Conservation (phyloP, 1,139 yeast genomes). For the Geotrichum citri-aurantii region DNA sequence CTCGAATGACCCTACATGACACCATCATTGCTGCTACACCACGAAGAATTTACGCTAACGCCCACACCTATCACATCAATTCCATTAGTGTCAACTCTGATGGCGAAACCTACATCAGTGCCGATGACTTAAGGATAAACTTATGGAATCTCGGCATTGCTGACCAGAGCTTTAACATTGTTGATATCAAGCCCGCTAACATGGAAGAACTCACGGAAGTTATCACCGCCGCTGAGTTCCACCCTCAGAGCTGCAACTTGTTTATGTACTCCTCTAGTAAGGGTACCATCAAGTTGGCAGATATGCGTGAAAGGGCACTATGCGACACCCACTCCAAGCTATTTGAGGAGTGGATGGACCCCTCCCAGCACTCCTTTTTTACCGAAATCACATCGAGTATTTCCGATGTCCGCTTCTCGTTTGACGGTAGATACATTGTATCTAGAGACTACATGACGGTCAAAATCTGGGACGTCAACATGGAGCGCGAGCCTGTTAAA, state of each 20-base stretch:
- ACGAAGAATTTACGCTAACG: slow-evolving; percentile 84
- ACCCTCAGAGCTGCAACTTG: slow-evolving; percentile 84
- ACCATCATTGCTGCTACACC: slow-evolving; percentile 95
- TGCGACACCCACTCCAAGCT: slow-evolving; percentile 87
- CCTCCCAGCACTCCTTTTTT: slow-evolving; percentile 88
- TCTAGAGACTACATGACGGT: slow-evolving; percentile 96
- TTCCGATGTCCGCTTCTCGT: slow-evolving; percentile 87
- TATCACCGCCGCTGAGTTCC: slow-evolving; percentile 96
- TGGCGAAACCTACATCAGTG: slow-evolving; percentile 88
- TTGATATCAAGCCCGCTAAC: slow-evolving; percentile 94
- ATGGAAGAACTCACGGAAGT: slow-evolving; percentile 99
- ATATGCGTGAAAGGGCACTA: slow-evolving; percentile 92
- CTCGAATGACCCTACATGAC: slow-evolving; percentile 86
- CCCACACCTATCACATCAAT: slow-evolving; percentile 97
- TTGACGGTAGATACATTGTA: slow-evolving; percentile 90
- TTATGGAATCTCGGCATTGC: slow-evolving; percentile 94
- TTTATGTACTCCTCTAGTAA: slow-evolving; percentile 97
- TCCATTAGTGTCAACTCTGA: slow-evolving; percentile 92
- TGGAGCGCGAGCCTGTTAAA: slow-evolving; percentile 92
- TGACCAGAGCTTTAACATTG: slow-evolving; percentile 91
- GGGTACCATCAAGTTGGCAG: slow-evolving; percentile 92
- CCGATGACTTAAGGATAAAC: slow-evolving; percentile 93
- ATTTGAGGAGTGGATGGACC: slow-evolving; percentile 90
- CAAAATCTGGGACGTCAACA: slow-evolving; percentile 93
- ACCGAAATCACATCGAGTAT: slow-evolving; percentile 95